Evolutionary conservation across 228 moss, liverwort and hornwort species (phyloP).

Genomic region (Sphagnum magellanicum): DNA sequence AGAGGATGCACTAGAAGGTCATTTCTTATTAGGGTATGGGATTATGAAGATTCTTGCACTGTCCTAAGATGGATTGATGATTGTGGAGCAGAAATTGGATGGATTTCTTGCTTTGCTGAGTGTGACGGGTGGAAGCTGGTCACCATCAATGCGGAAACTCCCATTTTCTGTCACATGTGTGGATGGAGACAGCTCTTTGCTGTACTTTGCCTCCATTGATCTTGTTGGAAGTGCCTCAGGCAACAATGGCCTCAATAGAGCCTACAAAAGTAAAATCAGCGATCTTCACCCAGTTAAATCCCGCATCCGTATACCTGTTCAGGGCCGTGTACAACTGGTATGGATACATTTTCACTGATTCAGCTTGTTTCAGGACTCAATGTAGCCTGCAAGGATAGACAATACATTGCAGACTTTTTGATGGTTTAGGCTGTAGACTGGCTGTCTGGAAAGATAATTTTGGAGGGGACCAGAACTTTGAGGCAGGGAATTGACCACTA

Average conservation of each 20-base stretch:
- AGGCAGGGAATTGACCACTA: constrained; percentile 10
- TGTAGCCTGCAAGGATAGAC: too few relatives aligned
- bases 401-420: too few relatives aligned
- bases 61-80: constrained; percentile 1
- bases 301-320: constrained; percentile 78
- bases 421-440: too few relatives aligned
- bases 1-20: background rate
- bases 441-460: too few relatives aligned
- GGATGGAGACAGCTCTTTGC: constrained; percentile 86
- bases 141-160: constrained; percentile 61
- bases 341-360: background rate
- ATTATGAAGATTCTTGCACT: background rate
- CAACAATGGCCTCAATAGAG: constrained; percentile 21
- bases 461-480: background rate
- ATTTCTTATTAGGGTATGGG: background rate
- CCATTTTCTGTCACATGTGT: constrained; percentile 92
- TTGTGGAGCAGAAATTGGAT: constrained; percentile 65
- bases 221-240: constrained; percentile 43
- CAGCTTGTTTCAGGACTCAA: too few relatives aligned
- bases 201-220: constrained; percentile 92
- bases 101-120: constrained; percentile 89
- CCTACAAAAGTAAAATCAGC: constrained; percentile 17
- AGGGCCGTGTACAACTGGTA: constrained; percentile 95
- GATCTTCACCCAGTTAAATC: constrained; percentile 35
- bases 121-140: constrained; percentile 87